Evolutionary conservation across 1,139 yeast species (phyloP).

Genomic region (Scheffersomyces insectosa): DNA sequence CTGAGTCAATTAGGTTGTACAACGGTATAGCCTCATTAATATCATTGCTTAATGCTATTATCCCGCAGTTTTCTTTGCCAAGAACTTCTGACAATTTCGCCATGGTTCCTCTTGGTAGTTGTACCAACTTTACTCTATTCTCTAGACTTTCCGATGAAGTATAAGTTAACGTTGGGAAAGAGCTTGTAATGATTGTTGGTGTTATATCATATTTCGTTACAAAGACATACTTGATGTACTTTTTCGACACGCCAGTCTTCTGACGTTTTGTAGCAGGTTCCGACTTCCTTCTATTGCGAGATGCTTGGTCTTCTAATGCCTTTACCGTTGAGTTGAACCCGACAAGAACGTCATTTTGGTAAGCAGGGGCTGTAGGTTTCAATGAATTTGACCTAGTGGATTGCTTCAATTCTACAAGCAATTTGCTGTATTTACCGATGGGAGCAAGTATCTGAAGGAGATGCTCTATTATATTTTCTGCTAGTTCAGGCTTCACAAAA

Average conservation of each 20-base stretch:
- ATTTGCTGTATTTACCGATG: conserved; percentile 33
- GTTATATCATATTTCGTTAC: conserved; percentile 56
- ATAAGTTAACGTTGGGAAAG: conserved; percentile 52
- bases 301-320: conserved; percentile 51
- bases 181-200: conserved; percentile 48
- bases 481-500: conserved; percentile 37
- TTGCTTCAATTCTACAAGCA: conserved; percentile 12
- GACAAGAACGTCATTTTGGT: conserved; percentile 26
- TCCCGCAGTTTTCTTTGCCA: conserved; percentile 24
- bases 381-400: conserved; percentile 3
- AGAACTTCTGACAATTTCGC: conserved; percentile 34
- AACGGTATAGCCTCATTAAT: conserved; percentile 29
- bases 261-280: conserved; percentile 3
- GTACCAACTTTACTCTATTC: conserved; percentile 48
- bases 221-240: conserved; percentile 42
- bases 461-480: conserved; percentile 40
- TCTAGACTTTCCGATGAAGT: conserved; percentile 38
- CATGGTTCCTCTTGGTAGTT: conserved; percentile 52
- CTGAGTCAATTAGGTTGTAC: conserved; percentile 27
- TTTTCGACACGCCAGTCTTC: conserved; percentile 6
- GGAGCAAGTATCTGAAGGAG: conserved; percentile 38
- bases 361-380: conserved; percentile 25
- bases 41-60: conserved; percentile 29
- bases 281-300: conserved; percentile 14
- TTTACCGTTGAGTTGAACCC: conserved; percentile 61